Conservation (phyloP, 768 basidiomycete species). For the Suillus bovinus region DNA sequence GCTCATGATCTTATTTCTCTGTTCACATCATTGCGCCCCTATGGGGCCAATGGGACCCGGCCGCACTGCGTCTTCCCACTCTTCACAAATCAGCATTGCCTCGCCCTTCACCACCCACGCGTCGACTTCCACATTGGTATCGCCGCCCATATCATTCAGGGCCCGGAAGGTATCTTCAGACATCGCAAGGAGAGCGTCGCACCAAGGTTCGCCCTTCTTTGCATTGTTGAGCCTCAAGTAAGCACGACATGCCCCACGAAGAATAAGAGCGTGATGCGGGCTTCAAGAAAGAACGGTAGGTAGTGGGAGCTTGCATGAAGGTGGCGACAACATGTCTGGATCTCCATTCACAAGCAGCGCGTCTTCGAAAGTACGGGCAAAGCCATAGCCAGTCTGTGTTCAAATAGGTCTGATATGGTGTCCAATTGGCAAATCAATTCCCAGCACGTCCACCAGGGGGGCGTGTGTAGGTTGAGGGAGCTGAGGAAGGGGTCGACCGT, state of each 20-base stretch:
- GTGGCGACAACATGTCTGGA: constrained; percentile 34
- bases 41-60: too few relatives aligned
- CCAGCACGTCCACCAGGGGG: too few relatives aligned
- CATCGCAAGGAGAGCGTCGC: constrained; percentile 67
- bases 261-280: constrained; percentile 61
- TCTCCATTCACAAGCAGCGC: constrained; percentile 56
- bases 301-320: constrained; percentile 36
- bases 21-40: too few relatives aligned
- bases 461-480: too few relatives aligned
- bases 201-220: constrained; percentile 63
- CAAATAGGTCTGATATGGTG: too few relatives aligned
- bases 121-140: constrained; percentile 70
- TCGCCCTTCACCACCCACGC: constrained; percentile 78
- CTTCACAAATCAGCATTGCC: constrained; percentile 65
- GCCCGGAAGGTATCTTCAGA: constrained; percentile 29
- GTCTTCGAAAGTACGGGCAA: constrained; percentile 62
- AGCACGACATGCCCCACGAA: constrained; percentile 70
- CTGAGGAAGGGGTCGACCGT: constrained; percentile 39
- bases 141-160: constrained; percentile 32
- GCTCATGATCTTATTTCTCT: too few relatives aligned
- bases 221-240: constrained; percentile 62
- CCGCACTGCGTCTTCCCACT: constrained; percentile 88
- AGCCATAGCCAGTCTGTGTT: constrained; percentile 50
- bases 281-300: constrained; percentile 54
- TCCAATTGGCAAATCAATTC: too few relatives aligned